phyloP scores from a whole-genome alignment of 225 moss, liverwort and hornwort species.

The Physcomitrellopsis africana region DNA sequence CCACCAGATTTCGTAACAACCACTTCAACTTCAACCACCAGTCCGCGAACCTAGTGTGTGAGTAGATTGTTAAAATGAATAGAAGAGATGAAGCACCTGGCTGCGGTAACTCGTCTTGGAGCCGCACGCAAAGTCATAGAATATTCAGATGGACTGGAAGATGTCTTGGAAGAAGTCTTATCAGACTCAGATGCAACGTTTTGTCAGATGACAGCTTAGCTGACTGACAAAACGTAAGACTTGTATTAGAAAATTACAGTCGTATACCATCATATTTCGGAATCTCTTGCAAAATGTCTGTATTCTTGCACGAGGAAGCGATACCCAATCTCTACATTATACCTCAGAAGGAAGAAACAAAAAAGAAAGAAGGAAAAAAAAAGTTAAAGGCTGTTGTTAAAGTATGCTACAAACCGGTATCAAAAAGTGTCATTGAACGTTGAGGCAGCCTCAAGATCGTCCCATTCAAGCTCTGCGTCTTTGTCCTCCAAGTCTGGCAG shows the following conservation, averaged over 20 bases:
- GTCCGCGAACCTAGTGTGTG: too few species aligned
- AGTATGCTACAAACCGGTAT: not conserved
- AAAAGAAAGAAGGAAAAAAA: too few species aligned
- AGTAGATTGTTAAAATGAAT: not conserved
- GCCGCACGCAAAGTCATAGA: not conserved
- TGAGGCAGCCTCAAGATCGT: conserved; percentile 28
- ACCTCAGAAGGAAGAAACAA: too few species aligned
- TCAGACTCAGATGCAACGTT: not conserved
- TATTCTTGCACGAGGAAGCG: too few species aligned
- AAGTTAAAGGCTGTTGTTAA: not conserved
- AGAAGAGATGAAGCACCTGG: not conserved
- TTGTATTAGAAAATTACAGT: too few species aligned
- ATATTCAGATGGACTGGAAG: not conserved
- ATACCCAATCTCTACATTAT: too few species aligned
- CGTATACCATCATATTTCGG: too few species aligned
- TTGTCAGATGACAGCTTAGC: too few species aligned
- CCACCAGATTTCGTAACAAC: too few species aligned
- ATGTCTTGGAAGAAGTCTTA: not conserved
- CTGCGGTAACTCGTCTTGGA: not conserved
- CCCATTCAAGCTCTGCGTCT: conserved; percentile 35
- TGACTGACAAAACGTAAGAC: too few species aligned
- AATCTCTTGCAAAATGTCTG: too few species aligned
- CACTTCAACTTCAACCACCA: too few species aligned
- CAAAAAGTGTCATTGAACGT: conserved; percentile 21
- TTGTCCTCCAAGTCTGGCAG: conserved; percentile 28